Evolutionary conservation across 164 flowering plant genomes (phyloP).

Genomic region (Vitis amurensis): DNA sequence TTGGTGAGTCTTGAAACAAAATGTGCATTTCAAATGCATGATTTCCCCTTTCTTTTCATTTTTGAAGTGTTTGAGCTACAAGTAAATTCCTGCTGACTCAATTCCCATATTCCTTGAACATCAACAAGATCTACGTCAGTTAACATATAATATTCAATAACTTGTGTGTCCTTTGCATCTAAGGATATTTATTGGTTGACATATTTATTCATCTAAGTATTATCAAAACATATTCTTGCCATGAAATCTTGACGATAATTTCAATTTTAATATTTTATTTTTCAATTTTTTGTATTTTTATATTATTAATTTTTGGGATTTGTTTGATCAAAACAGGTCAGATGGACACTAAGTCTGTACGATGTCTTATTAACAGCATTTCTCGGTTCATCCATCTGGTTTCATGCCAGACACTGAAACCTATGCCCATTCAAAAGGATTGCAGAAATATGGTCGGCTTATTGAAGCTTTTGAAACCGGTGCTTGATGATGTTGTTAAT

Average conservation of each 20-base stretch:
- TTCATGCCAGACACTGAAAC: constrained; percentile 50
- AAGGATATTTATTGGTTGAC: too few species aligned
- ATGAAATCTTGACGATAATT: not conserved
- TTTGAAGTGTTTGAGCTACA: too few species aligned
- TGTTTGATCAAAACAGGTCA: constrained; percentile 38
- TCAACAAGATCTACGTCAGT: too few species aligned
- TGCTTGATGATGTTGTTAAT: constrained; percentile 73
- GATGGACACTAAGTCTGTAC: constrained; percentile 60
- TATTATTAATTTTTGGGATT: not conserved
- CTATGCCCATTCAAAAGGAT: constrained; percentile 50
- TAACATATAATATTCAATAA: too few species aligned
- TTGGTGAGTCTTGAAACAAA: too few species aligned
- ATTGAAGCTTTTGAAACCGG: constrained; percentile 70
- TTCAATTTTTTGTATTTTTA: constrained; percentile 2
- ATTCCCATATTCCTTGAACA: too few species aligned
- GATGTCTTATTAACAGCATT: constrained; percentile 76
- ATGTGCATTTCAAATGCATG: too few species aligned
- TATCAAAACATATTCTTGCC: too few species aligned
- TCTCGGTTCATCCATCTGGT: constrained; percentile 84
- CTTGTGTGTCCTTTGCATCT: too few species aligned
- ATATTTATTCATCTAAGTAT: too few species aligned
- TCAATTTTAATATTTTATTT: not conserved
- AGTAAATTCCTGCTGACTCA: too few species aligned
- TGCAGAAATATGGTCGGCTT: constrained; percentile 39
- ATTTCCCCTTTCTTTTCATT: too few species aligned